Evolutionary conservation across 305 asterid genomes (phyloP).

Genomic region (Nicotiana rustica): DNA sequence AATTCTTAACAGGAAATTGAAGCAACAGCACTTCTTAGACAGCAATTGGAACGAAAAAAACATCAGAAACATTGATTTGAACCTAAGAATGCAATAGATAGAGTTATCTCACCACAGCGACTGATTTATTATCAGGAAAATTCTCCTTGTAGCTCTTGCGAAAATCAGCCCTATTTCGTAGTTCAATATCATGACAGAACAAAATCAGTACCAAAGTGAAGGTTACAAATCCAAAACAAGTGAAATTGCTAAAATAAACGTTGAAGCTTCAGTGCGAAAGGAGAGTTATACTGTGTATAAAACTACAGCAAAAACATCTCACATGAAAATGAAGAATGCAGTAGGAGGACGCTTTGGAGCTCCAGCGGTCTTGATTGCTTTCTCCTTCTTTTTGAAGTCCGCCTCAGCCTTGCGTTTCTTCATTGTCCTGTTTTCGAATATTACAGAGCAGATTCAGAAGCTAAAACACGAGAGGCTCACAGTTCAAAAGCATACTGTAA

Average conservation of each 20-base stretch:
- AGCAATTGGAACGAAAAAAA: not conserved
- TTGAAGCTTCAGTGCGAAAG: not conserved
- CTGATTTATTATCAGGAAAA: conserved; percentile 44
- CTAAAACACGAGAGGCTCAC: not conserved
- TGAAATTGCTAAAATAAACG: not conserved
- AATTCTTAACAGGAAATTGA: not conserved
- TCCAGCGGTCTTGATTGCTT: conserved; percentile 36
- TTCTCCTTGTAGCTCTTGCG: conserved; percentile 44
- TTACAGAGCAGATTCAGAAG: not conserved
- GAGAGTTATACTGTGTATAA: not conserved
- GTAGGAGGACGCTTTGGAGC: conserved; percentile 45
- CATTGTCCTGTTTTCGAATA: conserved; percentile 4
- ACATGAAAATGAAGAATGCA: conserved; percentile 44
- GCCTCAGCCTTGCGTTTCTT: conserved; percentile 40
- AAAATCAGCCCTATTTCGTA: conserved; percentile 40
- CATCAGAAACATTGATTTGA: not conserved
- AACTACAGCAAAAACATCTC: not conserved
- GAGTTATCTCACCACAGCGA: conserved; percentile 33
- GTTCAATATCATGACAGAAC: not conserved
- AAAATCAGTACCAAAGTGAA: not conserved
- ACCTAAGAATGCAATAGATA: not conserved
- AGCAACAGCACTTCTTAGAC: not conserved
- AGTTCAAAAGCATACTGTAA: not conserved
- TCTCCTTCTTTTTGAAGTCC: conserved; percentile 34
- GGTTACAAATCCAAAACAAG: not conserved